Conservation (phyloP, 768 basidiomycete species). For the Pholiota conissans region DNA sequence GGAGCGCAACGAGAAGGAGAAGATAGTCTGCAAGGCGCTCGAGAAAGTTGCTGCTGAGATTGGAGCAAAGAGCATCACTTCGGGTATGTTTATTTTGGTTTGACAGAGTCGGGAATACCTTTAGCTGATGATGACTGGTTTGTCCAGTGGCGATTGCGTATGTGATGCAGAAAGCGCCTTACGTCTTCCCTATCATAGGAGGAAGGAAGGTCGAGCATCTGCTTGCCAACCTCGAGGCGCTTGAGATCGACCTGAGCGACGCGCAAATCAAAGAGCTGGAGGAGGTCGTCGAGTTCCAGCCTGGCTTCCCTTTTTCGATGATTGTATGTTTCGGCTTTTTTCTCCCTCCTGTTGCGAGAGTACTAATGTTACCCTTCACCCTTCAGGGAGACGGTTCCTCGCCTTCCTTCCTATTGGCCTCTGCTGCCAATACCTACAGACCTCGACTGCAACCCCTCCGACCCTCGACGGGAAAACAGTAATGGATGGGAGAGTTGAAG, state of each 20-base stretch:
- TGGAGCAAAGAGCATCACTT: constrained; percentile 45
- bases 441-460: neutral
- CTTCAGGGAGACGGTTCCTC: neutral
- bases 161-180: constrained; percentile 53
- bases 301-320: constrained; percentile 1
- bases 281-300: neutral
- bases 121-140: neutral
- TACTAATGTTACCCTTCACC: neutral
- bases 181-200: constrained; percentile 49
- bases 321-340: constrained; percentile 6
- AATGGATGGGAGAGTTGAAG: too few relatives aligned
- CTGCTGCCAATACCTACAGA: neutral
- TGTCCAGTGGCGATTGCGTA: constrained; percentile 52
- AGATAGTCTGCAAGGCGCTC: constrained; percentile 30
- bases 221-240: constrained; percentile 40
- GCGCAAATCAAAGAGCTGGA: constrained; percentile 42
- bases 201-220: constrained; percentile 40
- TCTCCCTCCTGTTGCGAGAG: too few relatives aligned
- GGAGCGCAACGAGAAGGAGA: constrained; percentile 5
- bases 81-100: constrained; percentile 30
- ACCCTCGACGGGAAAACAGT: neutral
- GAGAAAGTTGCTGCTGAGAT: constrained; percentile 52
- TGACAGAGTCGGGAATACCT: neutral
- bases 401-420: neutral
- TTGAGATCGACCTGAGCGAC: too few relatives aligned